Conservation (phyloP, 495 filamentous ascomycete species). For the Darksidea phi region DNA sequence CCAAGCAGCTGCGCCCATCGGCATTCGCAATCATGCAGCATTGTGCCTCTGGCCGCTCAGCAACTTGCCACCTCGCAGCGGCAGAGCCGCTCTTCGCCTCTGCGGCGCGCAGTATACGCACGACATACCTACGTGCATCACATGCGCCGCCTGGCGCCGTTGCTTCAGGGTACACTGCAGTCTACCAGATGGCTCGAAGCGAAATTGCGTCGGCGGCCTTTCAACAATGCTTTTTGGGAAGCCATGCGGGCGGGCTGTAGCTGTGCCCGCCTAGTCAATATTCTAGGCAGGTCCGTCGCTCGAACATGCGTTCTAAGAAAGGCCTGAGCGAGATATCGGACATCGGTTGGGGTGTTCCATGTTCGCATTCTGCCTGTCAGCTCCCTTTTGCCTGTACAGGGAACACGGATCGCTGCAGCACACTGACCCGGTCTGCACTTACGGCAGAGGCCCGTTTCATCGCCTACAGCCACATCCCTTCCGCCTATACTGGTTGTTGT, state of each 20-base stretch:
- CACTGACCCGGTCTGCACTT: constrained; percentile 24
- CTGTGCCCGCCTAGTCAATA: constrained; percentile 7
- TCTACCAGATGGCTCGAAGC: constrained; percentile 28
- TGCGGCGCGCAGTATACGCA: constrained; percentile 29
- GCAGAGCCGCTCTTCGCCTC: constrained; percentile 29
- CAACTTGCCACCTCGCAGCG: constrained; percentile 4
- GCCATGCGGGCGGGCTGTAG: not conserved
- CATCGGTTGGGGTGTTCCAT: constrained; percentile 21
- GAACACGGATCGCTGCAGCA: constrained; percentile 22
- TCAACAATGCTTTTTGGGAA: not conserved
- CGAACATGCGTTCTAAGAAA: constrained; percentile 29
- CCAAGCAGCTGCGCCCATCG: constrained; percentile 13
- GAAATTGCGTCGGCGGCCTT: constrained; percentile 23
- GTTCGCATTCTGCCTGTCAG: constrained; percentile 26
- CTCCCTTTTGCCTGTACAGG: constrained; percentile 24
- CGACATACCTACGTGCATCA: constrained; percentile 34
- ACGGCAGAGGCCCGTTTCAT: constrained; percentile 20
- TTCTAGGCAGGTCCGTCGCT: constrained; percentile 12
- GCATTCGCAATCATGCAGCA: constrained; percentile 19
- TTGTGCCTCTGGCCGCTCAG: constrained; percentile 4
- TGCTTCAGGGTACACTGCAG: constrained; percentile 35
- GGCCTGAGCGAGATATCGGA: constrained; percentile 16
- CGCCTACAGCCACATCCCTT: not conserved
- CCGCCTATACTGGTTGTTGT: not conserved
- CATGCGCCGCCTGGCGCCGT: constrained; percentile 32